Conservation (phyloP, 192 early-diverging fungal genomes). For the Coemansia sp. region DNA sequence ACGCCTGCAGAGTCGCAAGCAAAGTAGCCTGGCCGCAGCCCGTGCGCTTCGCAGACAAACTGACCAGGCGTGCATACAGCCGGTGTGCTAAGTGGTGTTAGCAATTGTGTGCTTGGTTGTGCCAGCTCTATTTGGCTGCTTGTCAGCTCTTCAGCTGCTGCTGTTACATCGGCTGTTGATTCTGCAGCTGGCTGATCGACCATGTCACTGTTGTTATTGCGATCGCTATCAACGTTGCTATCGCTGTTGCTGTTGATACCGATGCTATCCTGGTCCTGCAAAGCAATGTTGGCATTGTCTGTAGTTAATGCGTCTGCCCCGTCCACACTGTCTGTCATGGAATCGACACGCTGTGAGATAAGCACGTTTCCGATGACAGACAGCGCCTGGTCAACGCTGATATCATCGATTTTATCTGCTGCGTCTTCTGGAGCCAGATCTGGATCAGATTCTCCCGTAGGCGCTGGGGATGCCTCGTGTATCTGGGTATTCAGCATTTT, state of each 20-base stretch:
- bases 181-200: not conserved
- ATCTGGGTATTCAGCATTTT: slow-evolving; percentile 3
- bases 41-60: slow-evolving; percentile 35
- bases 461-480: not conserved
- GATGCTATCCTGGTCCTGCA: not conserved
- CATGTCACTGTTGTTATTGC: too few relatives aligned
- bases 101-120: not conserved
- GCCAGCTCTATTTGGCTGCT: not conserved
- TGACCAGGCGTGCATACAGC: slow-evolving; percentile 31
- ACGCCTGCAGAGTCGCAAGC: slow-evolving; percentile 37
- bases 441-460: not conserved
- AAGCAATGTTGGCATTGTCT: not conserved
- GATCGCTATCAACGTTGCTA: too few relatives aligned
- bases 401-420: slow-evolving; percentile 22
- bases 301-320: not conserved
- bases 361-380: slow-evolving; percentile 32
- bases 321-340: not conserved
- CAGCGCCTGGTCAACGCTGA: slow-evolving; percentile 21
- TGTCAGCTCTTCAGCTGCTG: not conserved
- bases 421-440: not conserved
- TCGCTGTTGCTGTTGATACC: too few relatives aligned
- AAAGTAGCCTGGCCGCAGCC: slow-evolving; percentile 33
- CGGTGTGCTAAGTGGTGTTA: slow-evolving; percentile 6
- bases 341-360: slow-evolving; percentile 22
- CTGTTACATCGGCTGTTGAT: not conserved